phyloP scores from a whole-genome alignment of 768 basidiomycete species.

The Myochromella boudieri region DNA sequence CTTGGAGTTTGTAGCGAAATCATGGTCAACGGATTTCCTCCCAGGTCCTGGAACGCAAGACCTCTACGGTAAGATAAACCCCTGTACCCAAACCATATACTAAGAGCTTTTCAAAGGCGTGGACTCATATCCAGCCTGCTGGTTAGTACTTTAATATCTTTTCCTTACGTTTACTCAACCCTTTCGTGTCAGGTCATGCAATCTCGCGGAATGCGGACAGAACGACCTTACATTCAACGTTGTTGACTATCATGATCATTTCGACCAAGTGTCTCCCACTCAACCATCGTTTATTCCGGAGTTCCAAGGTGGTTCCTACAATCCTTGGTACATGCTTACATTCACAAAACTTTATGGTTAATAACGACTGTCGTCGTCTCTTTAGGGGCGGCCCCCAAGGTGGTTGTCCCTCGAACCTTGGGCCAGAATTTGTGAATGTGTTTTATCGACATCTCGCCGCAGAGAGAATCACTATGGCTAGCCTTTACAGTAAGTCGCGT shows the following conservation, averaged over 20 bases:
- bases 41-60: constrained; percentile 7
- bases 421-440: constrained; percentile 11
- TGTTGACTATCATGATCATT: constrained; percentile 9
- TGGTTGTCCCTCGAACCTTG: constrained; percentile 9
- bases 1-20: background rate
- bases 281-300: constrained; percentile 11
- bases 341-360: background rate
- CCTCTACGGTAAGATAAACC: background rate
- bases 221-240: constrained; percentile 6
- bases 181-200: constrained; percentile 3
- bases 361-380: background rate
- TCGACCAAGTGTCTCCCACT: constrained; percentile 6
- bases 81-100: background rate
- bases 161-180: too few relatives aligned
- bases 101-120: constrained; percentile 5
- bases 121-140: constrained; percentile 9
- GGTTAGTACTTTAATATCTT: constrained; percentile 1
- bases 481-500: constrained; percentile 3
- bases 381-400: constrained; percentile 10
- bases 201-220: constrained; percentile 6
- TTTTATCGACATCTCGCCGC: constrained; percentile 11
- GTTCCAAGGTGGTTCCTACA: constrained; percentile 12
- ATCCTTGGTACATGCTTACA: constrained; percentile 4
- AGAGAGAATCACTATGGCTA: constrained; percentile 12
- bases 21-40: constrained; percentile 10